phyloP scores from a whole-genome alignment of 495 filamentous ascomycete species.

The Hapsidospora chrysogenum region DNA sequence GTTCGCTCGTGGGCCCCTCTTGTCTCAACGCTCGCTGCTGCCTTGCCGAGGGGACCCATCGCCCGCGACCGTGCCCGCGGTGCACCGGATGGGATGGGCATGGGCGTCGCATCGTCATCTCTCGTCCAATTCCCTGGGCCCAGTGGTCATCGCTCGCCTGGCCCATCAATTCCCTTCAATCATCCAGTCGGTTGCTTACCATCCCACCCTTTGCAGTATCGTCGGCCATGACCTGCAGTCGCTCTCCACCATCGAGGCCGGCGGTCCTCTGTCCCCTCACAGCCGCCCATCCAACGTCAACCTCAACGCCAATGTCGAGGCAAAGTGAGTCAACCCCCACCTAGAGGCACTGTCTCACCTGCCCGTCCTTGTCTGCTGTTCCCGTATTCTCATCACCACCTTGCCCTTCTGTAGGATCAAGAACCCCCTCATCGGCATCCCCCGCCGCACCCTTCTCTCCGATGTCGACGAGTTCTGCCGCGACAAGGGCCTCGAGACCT shows the following conservation, averaged over 20 bases:
- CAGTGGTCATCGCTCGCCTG: neutral
- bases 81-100: neutral
- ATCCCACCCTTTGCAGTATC: neutral
- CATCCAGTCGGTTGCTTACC: no score
- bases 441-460: constrained; percentile 29
- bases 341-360: neutral
- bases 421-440: constrained; percentile 42
- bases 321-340: constrained; percentile 15
- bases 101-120: neutral
- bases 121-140: neutral
- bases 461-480: constrained; percentile 38
- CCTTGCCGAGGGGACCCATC: neutral
- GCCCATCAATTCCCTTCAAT: no score
- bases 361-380: neutral
- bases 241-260: neutral
- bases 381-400: neutral
- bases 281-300: constrained; percentile 20
- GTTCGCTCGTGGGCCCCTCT: neutral
- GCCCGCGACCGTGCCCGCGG: neutral
- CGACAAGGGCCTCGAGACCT: constrained; percentile 31
- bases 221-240: neutral
- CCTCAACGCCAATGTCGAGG: constrained; percentile 26
- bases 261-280: no score
- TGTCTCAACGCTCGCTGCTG: neutral
- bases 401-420: constrained; percentile 5